Conservation (phyloP, 257 asterid genomes). For the Rhazya stricta region DNA sequence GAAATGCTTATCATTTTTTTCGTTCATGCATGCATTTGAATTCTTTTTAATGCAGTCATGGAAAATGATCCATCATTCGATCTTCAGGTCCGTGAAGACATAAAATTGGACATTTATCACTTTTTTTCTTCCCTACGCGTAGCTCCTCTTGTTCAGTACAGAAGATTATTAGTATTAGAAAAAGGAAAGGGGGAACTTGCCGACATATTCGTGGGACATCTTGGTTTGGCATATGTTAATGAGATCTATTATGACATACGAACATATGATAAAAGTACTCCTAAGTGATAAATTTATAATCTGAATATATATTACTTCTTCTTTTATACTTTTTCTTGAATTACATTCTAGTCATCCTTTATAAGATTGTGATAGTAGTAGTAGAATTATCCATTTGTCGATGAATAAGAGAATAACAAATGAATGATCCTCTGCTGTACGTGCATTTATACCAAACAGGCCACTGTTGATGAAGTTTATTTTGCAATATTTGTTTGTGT, state of each 20-base stretch:
- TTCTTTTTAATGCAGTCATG: not conserved
- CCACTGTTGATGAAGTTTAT: not conserved
- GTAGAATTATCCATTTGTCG: not conserved
- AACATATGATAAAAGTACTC: not conserved
- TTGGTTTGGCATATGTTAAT: not conserved
- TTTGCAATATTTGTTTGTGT: not conserved
- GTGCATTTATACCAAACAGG: too few species aligned
- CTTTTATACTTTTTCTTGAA: not conserved
- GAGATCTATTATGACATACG: not conserved
- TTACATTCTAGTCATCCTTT: not conserved
- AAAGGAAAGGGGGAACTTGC: not conserved
- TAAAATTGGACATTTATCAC: not conserved
- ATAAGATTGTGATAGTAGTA: not conserved
- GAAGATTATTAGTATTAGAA: not conserved
- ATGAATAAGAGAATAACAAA: too few species aligned
- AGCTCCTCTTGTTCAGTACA: not conserved
- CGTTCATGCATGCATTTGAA: too few species aligned
- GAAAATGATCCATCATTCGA: not conserved
- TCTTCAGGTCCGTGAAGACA: not conserved
- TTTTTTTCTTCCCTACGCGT: too few species aligned
- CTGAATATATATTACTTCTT: not conserved
- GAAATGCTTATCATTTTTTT: not conserved
- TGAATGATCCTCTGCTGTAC: too few species aligned
- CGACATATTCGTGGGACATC: conserved; percentile 9
- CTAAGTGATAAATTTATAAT: not conserved